Percentiles rank a stretch among this genome's conserved stretches.
phyloP scores from a whole-genome alignment of 176 grass and related monocot species.

The Tillandsia fasciculata region DNA sequence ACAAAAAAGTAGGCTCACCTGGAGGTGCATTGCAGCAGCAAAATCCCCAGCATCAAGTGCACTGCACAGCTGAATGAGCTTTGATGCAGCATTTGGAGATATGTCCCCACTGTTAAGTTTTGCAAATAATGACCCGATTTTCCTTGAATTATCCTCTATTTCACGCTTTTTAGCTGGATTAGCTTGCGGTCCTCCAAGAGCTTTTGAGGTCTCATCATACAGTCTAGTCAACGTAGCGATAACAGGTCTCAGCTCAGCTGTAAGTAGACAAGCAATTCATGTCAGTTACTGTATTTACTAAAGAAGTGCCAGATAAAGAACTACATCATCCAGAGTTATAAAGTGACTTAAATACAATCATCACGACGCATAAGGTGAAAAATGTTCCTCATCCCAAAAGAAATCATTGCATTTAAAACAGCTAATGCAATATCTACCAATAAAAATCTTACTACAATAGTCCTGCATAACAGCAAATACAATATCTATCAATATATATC shows the following conservation, averaged over 20 bases:
- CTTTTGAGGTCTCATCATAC: conserved; percentile 82
- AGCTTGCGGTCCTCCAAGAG: conserved; percentile 54
- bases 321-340: too few species aligned
- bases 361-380: too few species aligned
- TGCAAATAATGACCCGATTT: conserved; percentile 77
- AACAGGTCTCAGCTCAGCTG: conserved; percentile 80
- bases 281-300: conserved; percentile 1
- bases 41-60: conserved; percentile 73
- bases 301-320: neutral
- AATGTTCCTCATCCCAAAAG: too few species aligned
- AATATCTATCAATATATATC: too few species aligned
- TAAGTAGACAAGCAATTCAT: conserved; percentile 20
- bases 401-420: too few species aligned
- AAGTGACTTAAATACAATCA: too few species aligned
- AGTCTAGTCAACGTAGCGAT: conserved; percentile 70
- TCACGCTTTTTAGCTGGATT: conserved; percentile 73
- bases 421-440: too few species aligned
- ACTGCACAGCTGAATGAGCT: conserved; percentile 73
- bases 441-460: too few species aligned
- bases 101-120: conserved; percentile 89
- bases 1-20: conserved; percentile 36
- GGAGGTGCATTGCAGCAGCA: conserved; percentile 63
- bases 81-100: conserved; percentile 81
- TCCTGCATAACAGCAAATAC: too few species aligned
- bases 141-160: conserved; percentile 94